Evolutionary conservation across 805 yeast species (phyloP), one percentile per base, ranked within the genome.

Genomic region (Pichia membranifaciens): DNA sequence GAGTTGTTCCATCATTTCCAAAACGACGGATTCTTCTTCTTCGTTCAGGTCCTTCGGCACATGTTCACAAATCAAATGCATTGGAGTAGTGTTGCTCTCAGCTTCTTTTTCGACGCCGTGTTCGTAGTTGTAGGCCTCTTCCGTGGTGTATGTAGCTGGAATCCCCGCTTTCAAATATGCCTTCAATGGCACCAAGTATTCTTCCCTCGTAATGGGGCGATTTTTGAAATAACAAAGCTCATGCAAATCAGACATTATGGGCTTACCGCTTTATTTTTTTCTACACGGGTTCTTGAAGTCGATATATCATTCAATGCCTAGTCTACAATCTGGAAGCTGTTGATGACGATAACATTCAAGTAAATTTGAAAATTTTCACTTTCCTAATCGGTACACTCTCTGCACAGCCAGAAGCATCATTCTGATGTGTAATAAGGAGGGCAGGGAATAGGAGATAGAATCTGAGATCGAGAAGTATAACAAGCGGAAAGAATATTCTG

Each of bases 121-220:
- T 42, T 73, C 76, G 56, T 66, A 82, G 43, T 79, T 79, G 41
- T 76, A 74, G 7, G 81, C 86, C 59, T 87, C 95, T 62, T 86
- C 93, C 10, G 82, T 61, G 0, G 95, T 87, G 52, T 87, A 84
- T 0, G 95, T 87, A 1, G 95, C 76, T 6, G 96, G 95, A 13
- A 87, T 79, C 2, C 95, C 95, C 22, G 71, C 71, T 40, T 71
- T 67, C 50, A 87, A 65, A 53, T 69, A 76, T 41, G 56, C 62
- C 38, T 67, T 69, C 39, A 87, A 62, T 9, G 70, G 64, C 0
- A 57, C 65, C n/a, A 79, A 44, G 55, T 80, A 76, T 0, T 48
- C 45, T 2, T 63, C 69, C 2, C 59, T 51, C 1, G 70, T 61
- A 18, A 85, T 70, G 2, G 91, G 91, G 25, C 86, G 64, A 5